These are phyloP conservation scores for Aegilops longissima DNA, from an alignment of 176 grass and related monocot species.

Conservation along the genomic window DNA sequence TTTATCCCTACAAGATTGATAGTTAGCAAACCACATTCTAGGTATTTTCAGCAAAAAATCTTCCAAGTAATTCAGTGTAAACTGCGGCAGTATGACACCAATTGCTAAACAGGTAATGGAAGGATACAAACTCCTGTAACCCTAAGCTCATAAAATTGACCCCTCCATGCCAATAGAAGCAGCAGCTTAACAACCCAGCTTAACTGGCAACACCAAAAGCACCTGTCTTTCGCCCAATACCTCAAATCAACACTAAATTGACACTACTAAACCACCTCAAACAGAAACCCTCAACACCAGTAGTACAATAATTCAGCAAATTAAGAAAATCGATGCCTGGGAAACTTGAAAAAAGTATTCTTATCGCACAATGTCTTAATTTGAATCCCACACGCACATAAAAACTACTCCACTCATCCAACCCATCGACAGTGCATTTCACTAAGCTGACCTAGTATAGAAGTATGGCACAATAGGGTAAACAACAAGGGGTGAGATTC, in stretches of 20 bases:
- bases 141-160: not conserved
- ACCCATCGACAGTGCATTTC: not conserved
- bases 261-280: not conserved
- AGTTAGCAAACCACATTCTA: constrained; percentile 1
- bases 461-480: not conserved
- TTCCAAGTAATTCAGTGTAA: constrained; percentile 11
- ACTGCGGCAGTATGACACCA: not conserved
- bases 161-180: not conserved
- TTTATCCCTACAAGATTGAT: constrained; percentile 56
- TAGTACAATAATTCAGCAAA: not conserved
- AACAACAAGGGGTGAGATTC: not conserved
- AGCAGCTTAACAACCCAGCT: not conserved
- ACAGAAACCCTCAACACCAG: not conserved
- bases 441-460: not conserved
- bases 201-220: not conserved
- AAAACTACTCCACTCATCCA: not conserved
- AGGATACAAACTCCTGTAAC: not conserved
- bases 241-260: not conserved
- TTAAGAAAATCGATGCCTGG: not conserved
- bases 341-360: not conserved
- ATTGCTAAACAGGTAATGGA: not conserved
- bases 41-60: not conserved
- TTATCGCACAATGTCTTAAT: not conserved
- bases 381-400: not conserved
- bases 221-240: not conserved